Percentiles rank a stretch among this genome's conserved stretches.
These are phyloP conservation scores for Rhizopogon sp. DNA, from an alignment of 768 basidiomycete species.

Conservation along the genomic window DNA sequence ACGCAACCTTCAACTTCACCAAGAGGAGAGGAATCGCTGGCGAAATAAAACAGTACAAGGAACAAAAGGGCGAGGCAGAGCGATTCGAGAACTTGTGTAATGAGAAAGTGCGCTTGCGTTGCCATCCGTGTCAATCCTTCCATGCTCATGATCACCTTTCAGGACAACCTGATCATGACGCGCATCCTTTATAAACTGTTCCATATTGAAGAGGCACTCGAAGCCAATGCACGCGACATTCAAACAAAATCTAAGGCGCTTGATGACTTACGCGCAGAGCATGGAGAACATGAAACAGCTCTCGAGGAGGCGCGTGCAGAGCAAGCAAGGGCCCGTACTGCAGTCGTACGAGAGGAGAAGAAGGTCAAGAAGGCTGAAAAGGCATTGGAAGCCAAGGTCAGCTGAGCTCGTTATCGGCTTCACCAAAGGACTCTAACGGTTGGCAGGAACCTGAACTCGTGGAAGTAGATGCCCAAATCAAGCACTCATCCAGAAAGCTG, in stretches of 20 bases:
- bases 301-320: slow-evolving; percentile 71
- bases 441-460: slow-evolving; percentile 82
- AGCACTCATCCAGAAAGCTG: slow-evolving; percentile 76
- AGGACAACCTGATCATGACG: slow-evolving; percentile 80
- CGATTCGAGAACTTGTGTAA: slow-evolving; percentile 75
- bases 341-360: slow-evolving; percentile 81
- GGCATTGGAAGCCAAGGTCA: slow-evolving; percentile 74
- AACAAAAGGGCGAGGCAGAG: slow-evolving; percentile 92
- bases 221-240: slow-evolving; percentile 65
- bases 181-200: slow-evolving; percentile 85
- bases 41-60: slow-evolving; percentile 96
- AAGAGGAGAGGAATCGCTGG: slow-evolving; percentile 91
- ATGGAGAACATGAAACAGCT: slow-evolving; percentile 62
- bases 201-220: slow-evolving; percentile 83
- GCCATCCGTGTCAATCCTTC: not conserved
- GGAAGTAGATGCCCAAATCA: slow-evolving; percentile 80
- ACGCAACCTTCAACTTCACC: slow-evolving; percentile 90
- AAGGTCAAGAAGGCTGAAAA: slow-evolving; percentile 90
- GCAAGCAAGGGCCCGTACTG: slow-evolving; percentile 72
- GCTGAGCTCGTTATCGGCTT: slow-evolving; percentile 8
- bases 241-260: slow-evolving; percentile 71
- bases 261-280: slow-evolving; percentile 60
- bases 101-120: slow-evolving; percentile 51
- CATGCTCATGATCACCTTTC: slow-evolving; percentile 8
- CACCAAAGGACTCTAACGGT: not conserved